A percentile compares a stretch with the other conserved stretches of the same genome.
Conservation (phyloP, 148 eudicot species). For the Pharnaceum exiguum region DNA sequence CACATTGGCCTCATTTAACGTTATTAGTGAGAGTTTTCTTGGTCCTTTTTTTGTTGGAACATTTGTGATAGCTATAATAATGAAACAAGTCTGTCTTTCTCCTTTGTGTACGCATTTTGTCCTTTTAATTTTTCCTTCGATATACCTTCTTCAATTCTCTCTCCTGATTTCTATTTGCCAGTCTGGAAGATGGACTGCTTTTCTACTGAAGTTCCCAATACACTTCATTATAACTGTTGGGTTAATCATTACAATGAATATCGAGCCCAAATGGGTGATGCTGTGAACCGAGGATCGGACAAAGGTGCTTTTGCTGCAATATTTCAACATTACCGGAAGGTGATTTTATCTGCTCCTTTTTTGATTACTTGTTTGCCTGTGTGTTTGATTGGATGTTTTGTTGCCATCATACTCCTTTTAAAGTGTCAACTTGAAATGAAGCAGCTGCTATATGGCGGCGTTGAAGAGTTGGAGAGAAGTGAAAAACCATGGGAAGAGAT, state of each 20-base stretch:
- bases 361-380: no score
- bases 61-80: no score
- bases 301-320: constrained; percentile 34
- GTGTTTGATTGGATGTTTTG: no score
- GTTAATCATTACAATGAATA: constrained; percentile 25
- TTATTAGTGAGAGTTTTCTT: no score
- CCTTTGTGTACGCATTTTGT: no score
- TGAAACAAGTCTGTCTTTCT: no score
- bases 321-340: constrained; percentile 51
- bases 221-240: constrained; percentile 31
- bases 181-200: constrained; percentile 44
- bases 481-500: constrained; percentile 24
- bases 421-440: no score
- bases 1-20: neutral
- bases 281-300: constrained; percentile 26
- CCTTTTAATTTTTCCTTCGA: neutral
- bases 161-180: neutral
- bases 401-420: no score
- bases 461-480: constrained; percentile 46
- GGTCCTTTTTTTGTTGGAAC: no score
- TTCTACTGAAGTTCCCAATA: constrained; percentile 27
- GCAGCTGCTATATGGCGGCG: constrained; percentile 47
- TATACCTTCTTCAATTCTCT: neutral
- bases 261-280: constrained; percentile 38
- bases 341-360: no score